Evolutionary conservation across 768 basidiomycete species (phyloP).

Genomic region (Suillus lakei): DNA sequence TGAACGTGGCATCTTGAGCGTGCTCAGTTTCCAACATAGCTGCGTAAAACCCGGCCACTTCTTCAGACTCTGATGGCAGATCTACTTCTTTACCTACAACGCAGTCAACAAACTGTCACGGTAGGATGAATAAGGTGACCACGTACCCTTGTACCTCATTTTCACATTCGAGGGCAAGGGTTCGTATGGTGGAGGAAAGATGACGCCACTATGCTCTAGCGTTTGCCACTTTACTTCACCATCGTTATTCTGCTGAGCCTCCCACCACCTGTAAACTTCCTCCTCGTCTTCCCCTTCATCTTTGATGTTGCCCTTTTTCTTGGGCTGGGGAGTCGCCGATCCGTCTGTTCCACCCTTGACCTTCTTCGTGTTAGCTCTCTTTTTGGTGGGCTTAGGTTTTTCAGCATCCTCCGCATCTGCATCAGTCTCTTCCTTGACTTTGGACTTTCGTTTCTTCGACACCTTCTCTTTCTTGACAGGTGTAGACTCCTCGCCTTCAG

Average conservation of each 20-base stretch:
- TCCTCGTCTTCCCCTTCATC: constrained; percentile 67
- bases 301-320: constrained; percentile 63
- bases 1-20: constrained; percentile 85
- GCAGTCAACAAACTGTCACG: constrained; percentile 20
- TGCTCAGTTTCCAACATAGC: constrained; percentile 94
- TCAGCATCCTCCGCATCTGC: constrained; percentile 53
- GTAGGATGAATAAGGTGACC: constrained; percentile 8
- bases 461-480: constrained; percentile 27
- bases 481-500: constrained; percentile 40
- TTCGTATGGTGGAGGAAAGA: constrained; percentile 95
- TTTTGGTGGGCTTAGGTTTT: constrained; percentile 48
- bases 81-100: constrained; percentile 72
- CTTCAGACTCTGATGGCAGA: constrained; percentile 87
- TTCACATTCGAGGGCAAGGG: constrained; percentile 81
- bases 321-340: constrained; percentile 52
- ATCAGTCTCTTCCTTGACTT: constrained; percentile 55
- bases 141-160: constrained; percentile 93
- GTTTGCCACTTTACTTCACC: constrained; percentile 90
- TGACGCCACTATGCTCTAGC: constrained; percentile 92
- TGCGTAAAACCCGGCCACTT: constrained; percentile 96
- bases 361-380: constrained; percentile 57
- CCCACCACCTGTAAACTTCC: constrained; percentile 88
- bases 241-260: constrained; percentile 70
- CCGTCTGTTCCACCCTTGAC: constrained; percentile 54
- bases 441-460: constrained; percentile 47